Evolutionary conservation across 2,329 filamentous ascomycete genomes (phyloP).

Genomic region (Ophiostoma ips): DNA sequence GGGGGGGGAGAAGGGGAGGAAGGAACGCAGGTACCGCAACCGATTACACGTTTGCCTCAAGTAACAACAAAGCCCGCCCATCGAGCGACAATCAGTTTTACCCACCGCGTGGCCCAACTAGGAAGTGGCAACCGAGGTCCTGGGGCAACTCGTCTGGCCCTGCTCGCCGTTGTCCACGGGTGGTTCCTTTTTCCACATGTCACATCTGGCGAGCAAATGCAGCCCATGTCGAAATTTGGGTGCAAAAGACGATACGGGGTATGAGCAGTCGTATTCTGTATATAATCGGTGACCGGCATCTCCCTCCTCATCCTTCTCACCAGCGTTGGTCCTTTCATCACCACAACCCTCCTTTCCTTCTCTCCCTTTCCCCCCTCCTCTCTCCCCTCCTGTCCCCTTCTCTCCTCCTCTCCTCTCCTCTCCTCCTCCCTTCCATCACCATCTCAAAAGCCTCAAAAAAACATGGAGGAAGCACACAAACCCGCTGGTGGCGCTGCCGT

Average conservation of each 20-base stretch:
- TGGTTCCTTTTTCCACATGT: too few relatives aligned
- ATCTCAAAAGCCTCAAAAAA: too few relatives aligned
- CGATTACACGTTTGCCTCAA: constrained; percentile 1
- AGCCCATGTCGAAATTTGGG: too few relatives aligned
- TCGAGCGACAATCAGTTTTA: neutral
- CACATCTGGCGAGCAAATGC: too few relatives aligned
- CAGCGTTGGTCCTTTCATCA: too few relatives aligned
- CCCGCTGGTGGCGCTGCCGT: neutral
- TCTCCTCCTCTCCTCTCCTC: neutral
- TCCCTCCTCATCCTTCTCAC: too few relatives aligned
- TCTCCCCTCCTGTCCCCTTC: neutral
- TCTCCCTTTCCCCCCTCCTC: neutral
- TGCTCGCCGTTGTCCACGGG: too few relatives aligned
- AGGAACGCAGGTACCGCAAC: neutral
- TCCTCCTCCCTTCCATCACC: neutral
- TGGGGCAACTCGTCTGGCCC: too few relatives aligned
- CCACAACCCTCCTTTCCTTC: neutral
- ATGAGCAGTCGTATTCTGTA: too few relatives aligned
- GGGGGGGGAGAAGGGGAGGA: too few relatives aligned
- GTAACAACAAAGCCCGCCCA: neutral
- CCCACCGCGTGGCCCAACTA: neutral
- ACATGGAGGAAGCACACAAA: constrained; percentile 7
- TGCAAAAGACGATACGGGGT: too few relatives aligned
- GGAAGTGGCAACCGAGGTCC: neutral
- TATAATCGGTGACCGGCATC: too few relatives aligned